Evolutionary conservation across 1,284 basidiomycete genomes (phyloP).

Genomic region (Irpex rosettiformis): DNA sequence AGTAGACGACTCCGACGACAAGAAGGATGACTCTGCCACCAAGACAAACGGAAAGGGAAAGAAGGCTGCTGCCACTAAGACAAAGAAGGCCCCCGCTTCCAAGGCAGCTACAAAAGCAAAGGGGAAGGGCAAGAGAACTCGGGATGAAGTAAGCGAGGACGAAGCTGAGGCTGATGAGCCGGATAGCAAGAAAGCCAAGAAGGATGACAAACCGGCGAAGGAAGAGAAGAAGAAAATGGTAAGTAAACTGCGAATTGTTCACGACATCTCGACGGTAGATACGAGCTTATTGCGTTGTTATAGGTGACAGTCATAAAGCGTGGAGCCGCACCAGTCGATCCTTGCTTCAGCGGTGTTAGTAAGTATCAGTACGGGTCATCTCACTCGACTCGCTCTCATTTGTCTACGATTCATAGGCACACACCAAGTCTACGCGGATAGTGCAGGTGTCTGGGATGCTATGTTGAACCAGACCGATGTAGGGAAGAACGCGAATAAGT

Average conservation of each 20-base stretch:
- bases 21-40: background rate
- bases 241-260: too few species aligned
- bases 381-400: too few species aligned
- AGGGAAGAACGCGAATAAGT: constrained; percentile 63
- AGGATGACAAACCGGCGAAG: constrained; percentile 14
- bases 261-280: too few species aligned
- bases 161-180: constrained; percentile 18
- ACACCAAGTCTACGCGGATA: constrained; percentile 51
- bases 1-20: background rate
- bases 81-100: constrained; percentile 22
- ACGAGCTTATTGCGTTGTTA: background rate
- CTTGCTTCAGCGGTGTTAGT: constrained; percentile 45
- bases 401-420: constrained; percentile 29
- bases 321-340: constrained; percentile 61
- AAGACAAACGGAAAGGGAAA: constrained; percentile 19
- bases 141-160: constrained; percentile 18
- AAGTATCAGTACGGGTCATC: constrained; percentile 24
- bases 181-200: constrained; percentile 37
- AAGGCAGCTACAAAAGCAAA: constrained; percentile 25
- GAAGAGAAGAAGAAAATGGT: constrained; percentile 34
- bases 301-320: constrained; percentile 56
- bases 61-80: constrained; percentile 16
- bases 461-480: constrained; percentile 69
- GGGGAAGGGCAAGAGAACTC: constrained; percentile 15
- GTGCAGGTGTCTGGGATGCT: constrained; percentile 57